Conservation (phyloP, 371 early-diverging fungal genomes). For the Funneliformis caledonium region DNA sequence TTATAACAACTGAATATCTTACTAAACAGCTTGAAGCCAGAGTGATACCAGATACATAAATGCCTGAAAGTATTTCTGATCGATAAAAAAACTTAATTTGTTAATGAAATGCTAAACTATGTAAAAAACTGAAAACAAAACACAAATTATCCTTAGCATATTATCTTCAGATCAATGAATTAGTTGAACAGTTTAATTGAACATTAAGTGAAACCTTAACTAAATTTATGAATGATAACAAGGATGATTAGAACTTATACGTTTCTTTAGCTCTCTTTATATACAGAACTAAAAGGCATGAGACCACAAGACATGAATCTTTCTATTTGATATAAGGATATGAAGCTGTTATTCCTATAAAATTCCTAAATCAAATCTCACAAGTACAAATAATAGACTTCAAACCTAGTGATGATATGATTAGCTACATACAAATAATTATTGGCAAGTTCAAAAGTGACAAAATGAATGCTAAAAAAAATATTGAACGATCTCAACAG, state of each 20-base stretch:
- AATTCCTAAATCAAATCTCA: background rate
- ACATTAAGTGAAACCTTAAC: conserved; percentile 58
- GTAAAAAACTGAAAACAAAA: background rate
- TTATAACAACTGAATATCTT: conserved; percentile 53
- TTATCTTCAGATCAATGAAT: conserved; percentile 61
- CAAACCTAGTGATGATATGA: too few relatives aligned
- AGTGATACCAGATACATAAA: conserved; percentile 42
- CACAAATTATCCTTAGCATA: conserved; percentile 32
- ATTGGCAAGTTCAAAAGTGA: background rate
- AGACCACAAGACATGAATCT: background rate
- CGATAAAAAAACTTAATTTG: background rate
- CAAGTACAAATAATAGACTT: too few relatives aligned
- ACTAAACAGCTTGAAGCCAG: conserved; percentile 51
- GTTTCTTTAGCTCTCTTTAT: conserved; percentile 30
- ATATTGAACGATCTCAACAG: background rate
- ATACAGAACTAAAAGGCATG: conserved; percentile 50
- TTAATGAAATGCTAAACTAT: background rate
- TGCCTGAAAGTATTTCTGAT: conserved; percentile 42
- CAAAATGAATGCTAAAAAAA: background rate
- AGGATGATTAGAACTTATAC: conserved; percentile 45
- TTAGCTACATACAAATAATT: too few relatives aligned
- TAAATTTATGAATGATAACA: conserved; percentile 48
- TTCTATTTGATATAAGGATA: background rate
- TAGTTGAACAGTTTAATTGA: conserved; percentile 58
- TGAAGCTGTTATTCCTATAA: background rate